Conservation (phyloP, 495 filamentous ascomycete species). For the Cryomyces minteri region DNA sequence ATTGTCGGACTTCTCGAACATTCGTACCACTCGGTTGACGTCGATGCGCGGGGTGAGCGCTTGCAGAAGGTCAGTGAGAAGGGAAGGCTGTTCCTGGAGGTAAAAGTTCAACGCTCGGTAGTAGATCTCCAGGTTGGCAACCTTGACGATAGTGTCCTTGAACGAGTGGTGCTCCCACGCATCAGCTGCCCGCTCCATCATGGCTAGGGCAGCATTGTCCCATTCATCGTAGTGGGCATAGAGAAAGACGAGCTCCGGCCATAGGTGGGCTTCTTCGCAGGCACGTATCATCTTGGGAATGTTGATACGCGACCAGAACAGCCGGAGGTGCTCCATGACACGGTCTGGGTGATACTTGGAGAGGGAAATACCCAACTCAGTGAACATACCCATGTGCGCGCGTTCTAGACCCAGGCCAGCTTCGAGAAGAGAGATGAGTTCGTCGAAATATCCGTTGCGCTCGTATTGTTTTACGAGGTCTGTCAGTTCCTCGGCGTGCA, state of each 20-base stretch:
- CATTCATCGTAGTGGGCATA: conserved; percentile 99
- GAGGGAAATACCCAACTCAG: conserved; percentile 81
- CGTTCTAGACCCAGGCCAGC: conserved; percentile 90
- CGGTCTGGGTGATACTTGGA: conserved; percentile 94
- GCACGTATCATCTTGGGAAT: conserved; percentile 95
- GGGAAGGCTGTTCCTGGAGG: conserved; percentile 84
- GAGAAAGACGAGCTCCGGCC: conserved; percentile 96
- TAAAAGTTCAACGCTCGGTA: conserved; percentile 98
- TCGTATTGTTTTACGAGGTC: conserved; percentile 94
- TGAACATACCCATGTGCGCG: conserved; percentile 92
- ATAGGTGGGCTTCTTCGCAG: conserved; percentile 87
- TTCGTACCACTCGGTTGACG: conserved; percentile 92
- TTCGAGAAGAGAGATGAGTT: conserved; percentile 87
- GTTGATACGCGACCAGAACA: conserved; percentile 98
- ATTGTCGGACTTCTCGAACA: conserved; percentile 98
- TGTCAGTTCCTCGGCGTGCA: conserved; percentile 91
- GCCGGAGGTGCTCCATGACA: conserved; percentile 95
- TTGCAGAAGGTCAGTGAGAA: conserved; percentile 89
- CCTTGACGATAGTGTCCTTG: conserved; percentile 97
- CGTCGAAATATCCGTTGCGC: conserved; percentile 92
- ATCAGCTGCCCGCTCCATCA: conserved; percentile 98
- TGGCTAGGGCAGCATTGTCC: conserved; percentile 94
- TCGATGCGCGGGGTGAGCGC: conserved; percentile 84
- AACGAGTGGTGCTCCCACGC: conserved; percentile 99
- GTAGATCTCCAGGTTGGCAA: conserved; percentile 97